phyloP scores from a whole-genome alignment of 495 filamentous ascomycete species.

The Aspergillus biplanus region DNA sequence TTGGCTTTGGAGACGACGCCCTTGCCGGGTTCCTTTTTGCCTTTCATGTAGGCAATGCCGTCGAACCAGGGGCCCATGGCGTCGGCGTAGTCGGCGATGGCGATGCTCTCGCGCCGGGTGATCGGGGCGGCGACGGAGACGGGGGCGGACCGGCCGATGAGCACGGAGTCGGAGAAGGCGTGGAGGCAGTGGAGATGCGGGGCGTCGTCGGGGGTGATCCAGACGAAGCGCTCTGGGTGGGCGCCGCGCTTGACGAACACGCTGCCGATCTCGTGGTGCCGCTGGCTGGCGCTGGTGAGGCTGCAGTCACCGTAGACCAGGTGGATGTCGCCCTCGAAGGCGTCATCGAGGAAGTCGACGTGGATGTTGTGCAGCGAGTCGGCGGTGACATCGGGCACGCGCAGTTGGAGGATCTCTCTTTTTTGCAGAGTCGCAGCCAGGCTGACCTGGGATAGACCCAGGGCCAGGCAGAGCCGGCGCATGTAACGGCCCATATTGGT shows the following conservation, averaged over 20 bases:
- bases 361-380: conserved; percentile 41
- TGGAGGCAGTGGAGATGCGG: conserved; percentile 37
- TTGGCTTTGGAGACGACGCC: conserved; percentile 58
- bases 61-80: conserved; percentile 71
- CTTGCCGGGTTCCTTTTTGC: conserved; percentile 49
- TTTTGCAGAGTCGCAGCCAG: conserved; percentile 3
- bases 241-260: conserved; percentile 32
- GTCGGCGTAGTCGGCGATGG: conserved; percentile 49
- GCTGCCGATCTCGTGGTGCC: conserved; percentile 35
- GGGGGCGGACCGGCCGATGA: conserved; percentile 33
- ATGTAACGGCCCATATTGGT: not conserved
- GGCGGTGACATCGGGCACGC: conserved; percentile 25
- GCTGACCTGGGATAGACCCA: conserved; percentile 11
- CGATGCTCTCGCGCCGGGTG: conserved; percentile 32
- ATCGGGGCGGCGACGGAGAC: conserved; percentile 26
- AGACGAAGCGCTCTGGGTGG: conserved; percentile 37
- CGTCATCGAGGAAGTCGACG: conserved; percentile 30
- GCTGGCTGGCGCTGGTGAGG: conserved; percentile 18
- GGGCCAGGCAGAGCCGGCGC: conserved; percentile 12
- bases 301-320: conserved; percentile 39
- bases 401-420: conserved; percentile 15
- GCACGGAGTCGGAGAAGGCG: conserved; percentile 31
- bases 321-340: conserved; percentile 33
- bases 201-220: conserved; percentile 36
- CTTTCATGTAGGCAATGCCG: conserved; percentile 63